Conservation (phyloP, 495 filamentous ascomycete genomes). For the Aspergillus heteromorphus region DNA sequence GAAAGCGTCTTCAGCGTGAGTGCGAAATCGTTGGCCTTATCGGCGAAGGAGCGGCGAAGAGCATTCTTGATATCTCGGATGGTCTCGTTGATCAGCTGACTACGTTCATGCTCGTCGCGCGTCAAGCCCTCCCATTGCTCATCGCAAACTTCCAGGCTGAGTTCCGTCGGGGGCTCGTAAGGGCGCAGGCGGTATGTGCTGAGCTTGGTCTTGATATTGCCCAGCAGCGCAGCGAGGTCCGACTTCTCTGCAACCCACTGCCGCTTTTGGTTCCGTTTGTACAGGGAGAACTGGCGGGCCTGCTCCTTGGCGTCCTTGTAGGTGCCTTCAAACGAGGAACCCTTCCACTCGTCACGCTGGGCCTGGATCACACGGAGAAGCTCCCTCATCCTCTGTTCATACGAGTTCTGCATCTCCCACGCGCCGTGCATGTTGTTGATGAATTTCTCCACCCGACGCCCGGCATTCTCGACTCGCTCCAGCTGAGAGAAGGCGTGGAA, state of each 20-base stretch:
- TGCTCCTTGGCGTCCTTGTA: conserved; percentile 93
- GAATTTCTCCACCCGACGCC: conserved; percentile 94
- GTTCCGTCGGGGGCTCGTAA: conserved; percentile 80
- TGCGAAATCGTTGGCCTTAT: conserved; percentile 97
- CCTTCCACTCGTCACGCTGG: conserved; percentile 70
- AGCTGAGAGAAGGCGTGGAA: conserved; percentile 99
- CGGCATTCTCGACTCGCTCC: conserved; percentile 96
- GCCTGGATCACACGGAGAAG: conserved; percentile 67
- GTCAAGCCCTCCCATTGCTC: conserved; percentile 73
- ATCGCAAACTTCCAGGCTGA: conserved; percentile 75
- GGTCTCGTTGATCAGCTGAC: conserved; percentile 93
- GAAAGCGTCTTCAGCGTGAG: conserved; percentile 89
- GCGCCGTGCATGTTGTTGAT: conserved; percentile 98
- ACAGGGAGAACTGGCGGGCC: conserved; percentile 68
- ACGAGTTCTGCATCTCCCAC: conserved; percentile 98
- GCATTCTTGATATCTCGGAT: conserved; percentile 97
- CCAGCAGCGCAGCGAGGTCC: conserved; percentile 83
- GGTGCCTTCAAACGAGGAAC: conserved; percentile 78
- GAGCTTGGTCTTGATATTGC: conserved; percentile 99
- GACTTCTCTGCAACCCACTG: conserved; percentile 97
- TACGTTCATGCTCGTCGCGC: conserved; percentile 74
- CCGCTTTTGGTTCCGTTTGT: conserved; percentile 84
- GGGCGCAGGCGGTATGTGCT: conserved; percentile 86
- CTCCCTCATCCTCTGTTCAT: conserved; percentile 80
- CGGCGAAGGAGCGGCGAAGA: conserved; percentile 85